A percentile compares a stretch with the other conserved stretches of the same genome.
Conservation (phyloP, 768 basidiomycete genomes). For the Podaxis sp. region DNA sequence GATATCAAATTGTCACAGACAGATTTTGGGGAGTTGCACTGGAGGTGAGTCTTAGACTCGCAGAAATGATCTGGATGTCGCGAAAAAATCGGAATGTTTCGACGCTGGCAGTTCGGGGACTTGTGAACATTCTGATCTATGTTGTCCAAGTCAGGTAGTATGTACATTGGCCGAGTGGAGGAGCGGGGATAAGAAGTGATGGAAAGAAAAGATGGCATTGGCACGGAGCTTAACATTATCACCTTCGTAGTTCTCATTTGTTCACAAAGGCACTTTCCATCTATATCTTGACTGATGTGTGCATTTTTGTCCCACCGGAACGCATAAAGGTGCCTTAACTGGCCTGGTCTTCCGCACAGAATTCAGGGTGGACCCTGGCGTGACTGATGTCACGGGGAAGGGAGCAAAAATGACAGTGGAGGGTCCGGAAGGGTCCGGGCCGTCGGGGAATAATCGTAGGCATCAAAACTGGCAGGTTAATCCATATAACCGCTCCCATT, state of each 20-base stretch:
- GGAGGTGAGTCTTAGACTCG: not conserved
- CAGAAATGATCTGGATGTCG: not conserved
- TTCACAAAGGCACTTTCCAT: not conserved
- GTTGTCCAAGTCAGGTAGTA: not conserved
- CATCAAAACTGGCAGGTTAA: not conserved
- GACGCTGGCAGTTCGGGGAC: not conserved
- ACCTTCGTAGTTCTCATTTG: not conserved
- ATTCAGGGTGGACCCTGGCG: not conserved
- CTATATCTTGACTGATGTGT: not conserved
- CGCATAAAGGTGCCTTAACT: not conserved
- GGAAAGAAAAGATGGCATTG: not conserved
- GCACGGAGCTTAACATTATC: conserved; percentile 5
- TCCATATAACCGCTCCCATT: not conserved
- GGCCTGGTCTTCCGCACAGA: not conserved
- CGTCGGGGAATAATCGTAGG: not conserved
- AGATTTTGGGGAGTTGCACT: not conserved
- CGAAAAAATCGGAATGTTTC: not conserved
- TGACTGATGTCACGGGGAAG: not conserved
- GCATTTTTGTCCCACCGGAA: conserved; percentile 3
- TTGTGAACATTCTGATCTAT: not conserved
- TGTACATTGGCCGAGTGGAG: conserved; percentile 4
- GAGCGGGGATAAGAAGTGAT: conserved; percentile 2
- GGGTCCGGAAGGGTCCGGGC: not conserved
- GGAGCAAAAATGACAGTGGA: not conserved
- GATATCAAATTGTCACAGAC: not conserved